Conservation (phyloP, 1,284 basidiomycete genomes). For the Ceratobasidium sp. region DNA sequence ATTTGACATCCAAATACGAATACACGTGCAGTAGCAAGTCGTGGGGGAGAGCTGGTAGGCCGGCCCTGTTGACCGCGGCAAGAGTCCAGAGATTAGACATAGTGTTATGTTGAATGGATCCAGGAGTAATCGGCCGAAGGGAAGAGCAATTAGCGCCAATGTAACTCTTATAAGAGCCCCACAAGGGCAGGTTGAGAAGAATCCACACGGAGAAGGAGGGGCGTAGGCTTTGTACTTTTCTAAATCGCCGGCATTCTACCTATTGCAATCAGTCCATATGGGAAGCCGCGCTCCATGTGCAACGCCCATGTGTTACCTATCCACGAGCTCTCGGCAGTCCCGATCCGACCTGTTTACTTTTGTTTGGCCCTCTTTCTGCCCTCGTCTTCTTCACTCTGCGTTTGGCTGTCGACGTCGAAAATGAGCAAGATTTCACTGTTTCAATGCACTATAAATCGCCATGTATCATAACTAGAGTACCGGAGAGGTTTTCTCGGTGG, state of each 20-base stretch:
- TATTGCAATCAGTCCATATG: not conserved
- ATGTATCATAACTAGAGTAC: not conserved
- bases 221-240: constrained; percentile 1
- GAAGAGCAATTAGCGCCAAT: not conserved
- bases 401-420: not conserved
- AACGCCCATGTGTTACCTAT: constrained; percentile 6
- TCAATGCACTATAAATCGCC: not conserved
- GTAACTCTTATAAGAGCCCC: not conserved
- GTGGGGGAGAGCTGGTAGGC: constrained; percentile 21
- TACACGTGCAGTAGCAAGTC: constrained; percentile 17
- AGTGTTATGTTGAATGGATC: not conserved
- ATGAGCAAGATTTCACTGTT: not conserved
- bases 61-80: constrained; percentile 7
- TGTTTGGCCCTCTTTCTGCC: not conserved
- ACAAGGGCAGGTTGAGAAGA: not conserved
- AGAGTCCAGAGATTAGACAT: constrained; percentile 6
- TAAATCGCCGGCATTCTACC: not conserved
- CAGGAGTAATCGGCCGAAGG: constrained; percentile 24
- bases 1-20: constrained; percentile 2
- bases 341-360: constrained; percentile 16
- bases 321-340: constrained; percentile 14
- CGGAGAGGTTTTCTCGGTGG: too few species aligned
- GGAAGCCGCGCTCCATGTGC: constrained; percentile 19
- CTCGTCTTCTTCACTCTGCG: not conserved
- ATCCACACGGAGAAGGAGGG: not conserved